Evolutionary conservation across 768 basidiomycete species (phyloP).

Genomic region (Wakefieldia striispora): DNA sequence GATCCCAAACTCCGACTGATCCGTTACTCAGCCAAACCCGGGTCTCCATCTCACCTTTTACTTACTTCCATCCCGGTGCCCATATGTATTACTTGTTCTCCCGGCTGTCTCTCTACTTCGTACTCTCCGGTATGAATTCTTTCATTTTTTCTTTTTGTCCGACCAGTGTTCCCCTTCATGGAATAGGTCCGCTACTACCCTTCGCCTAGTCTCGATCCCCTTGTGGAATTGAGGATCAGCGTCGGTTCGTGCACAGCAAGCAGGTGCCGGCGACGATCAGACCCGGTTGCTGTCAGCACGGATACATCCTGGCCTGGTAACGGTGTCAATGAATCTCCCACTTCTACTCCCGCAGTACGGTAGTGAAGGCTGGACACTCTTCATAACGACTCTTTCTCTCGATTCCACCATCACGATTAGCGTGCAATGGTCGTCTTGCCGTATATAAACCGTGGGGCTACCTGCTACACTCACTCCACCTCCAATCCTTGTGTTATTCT

Average conservation of each 20-base stretch:
- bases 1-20: constrained; percentile 25
- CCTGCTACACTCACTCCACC: constrained; percentile 4
- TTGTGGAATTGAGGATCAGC: constrained; percentile 24
- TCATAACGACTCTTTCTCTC: constrained; percentile 23
- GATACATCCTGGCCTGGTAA: constrained; percentile 25
- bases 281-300: constrained; percentile 26
- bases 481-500: constrained; percentile 19
- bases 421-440: constrained; percentile 21
- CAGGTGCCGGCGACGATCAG: constrained; percentile 32
- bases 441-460: constrained; percentile 24
- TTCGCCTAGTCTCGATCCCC: constrained; percentile 9
- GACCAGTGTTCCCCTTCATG: constrained; percentile 13
- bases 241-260: constrained; percentile 34
- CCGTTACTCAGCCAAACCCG: constrained; percentile 22
- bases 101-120: constrained; percentile 13
- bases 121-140: constrained; percentile 19
- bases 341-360: constrained; percentile 21
- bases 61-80: constrained; percentile 5
- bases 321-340: constrained; percentile 24
- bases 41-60: constrained; percentile 1
- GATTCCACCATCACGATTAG: constrained; percentile 23
- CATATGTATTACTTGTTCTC: constrained; percentile 5
- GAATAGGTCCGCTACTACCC: constrained; percentile 5
- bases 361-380: constrained; percentile 23
- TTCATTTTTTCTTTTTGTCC: constrained; percentile 16